Percentiles rank a stretch among this genome's conserved stretches.
Evolutionary conservation across 2,329 filamentous ascomycete genomes (phyloP).

Genomic region (Phialocephala subalpina): DNA sequence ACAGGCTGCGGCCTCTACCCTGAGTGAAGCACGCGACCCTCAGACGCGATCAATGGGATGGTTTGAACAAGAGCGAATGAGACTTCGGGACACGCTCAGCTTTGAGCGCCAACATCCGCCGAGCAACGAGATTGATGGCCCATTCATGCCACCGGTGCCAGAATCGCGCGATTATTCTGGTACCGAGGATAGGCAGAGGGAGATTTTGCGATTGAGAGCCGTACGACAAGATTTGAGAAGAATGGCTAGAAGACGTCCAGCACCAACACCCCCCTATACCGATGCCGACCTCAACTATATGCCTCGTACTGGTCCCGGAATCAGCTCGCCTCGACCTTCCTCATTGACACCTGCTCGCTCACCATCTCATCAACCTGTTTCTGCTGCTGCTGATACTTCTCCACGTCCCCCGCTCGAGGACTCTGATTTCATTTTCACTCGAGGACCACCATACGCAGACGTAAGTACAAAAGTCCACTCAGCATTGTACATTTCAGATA

Average conservation of each 20-base stretch:
- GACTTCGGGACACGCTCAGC: constrained; percentile 32
- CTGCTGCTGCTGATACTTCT: constrained; percentile 14
- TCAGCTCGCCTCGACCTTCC: constrained; percentile 29
- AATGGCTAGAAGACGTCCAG: constrained; percentile 32
- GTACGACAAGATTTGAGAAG: constrained; percentile 34
- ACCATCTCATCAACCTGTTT: constrained; percentile 22
- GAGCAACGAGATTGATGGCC: constrained; percentile 34
- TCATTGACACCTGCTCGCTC: constrained; percentile 33
- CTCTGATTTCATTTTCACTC: constrained; percentile 20
- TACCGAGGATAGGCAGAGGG: constrained; percentile 34
- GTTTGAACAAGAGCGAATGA: constrained; percentile 34
- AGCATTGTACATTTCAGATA: background rate
- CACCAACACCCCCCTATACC: constrained; percentile 37
- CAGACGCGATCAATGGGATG: constrained; percentile 28
- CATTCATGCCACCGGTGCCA: constrained; percentile 41
- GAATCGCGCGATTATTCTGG: constrained; percentile 40
- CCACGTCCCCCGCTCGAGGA: constrained; percentile 24
- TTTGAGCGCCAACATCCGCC: constrained; percentile 32
- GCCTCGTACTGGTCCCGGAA: constrained; percentile 22
- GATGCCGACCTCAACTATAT: constrained; percentile 33
- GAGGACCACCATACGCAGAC: constrained; percentile 7
- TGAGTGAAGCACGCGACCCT: background rate
- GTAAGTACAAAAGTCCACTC: constrained; percentile 13
- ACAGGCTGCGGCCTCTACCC: constrained; percentile 1
- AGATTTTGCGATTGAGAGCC: constrained; percentile 30